Base-by-base conservation (phyloP, 805 yeast species). In the Kazachstania taianensis region DNA sequence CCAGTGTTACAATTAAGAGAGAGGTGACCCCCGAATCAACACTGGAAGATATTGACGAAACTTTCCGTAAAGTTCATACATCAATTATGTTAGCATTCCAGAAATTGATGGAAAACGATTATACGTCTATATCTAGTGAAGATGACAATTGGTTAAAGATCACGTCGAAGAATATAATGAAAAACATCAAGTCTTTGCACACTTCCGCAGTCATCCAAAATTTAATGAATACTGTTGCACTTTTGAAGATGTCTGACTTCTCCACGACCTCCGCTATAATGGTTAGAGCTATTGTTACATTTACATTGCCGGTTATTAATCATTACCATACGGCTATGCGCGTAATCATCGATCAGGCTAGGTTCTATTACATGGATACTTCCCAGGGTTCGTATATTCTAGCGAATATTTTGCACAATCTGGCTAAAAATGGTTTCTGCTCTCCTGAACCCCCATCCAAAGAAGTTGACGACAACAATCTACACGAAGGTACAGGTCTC, bases 401-500 rank as follows among this genome's bases (percentile, higher is more conserved):
- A 33, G 48, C 79, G 7, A 60, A 67, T 5, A 52, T 77, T 6
- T 66, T 92, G 26, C 62, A 68, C 41, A 69, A 69, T 6, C 59
- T 92, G 20, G 74, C 94, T 1, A 73, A 73, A 10, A 72, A 79
- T 37, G 98, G 98, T 0, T 87, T 86, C 70, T 92, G 98, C 53
- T 73, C 94, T 2, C 98, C 98, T 9, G 81, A 82, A 50, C 78
- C 84, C 14, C 81, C 81, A 5, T 54, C 65, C 5, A 69, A 70
- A 16, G 80, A 78, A 26, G 73, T 75, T 9, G 67, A 70, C 12
- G 80, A 78, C 37, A 73, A 78, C 38, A 75, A 81, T 36, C 55
- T 79, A 40, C 80, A 81, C 28, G 92, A 83, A 30, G 97, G 96
- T 31, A 83, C 94, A 6, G 94, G 94, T 6, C 63, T 83, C 15